These are phyloP conservation scores for Micractinium conductrix DNA, from an alignment of 139 green algal genomes.

Conservation along the genomic window DNA sequence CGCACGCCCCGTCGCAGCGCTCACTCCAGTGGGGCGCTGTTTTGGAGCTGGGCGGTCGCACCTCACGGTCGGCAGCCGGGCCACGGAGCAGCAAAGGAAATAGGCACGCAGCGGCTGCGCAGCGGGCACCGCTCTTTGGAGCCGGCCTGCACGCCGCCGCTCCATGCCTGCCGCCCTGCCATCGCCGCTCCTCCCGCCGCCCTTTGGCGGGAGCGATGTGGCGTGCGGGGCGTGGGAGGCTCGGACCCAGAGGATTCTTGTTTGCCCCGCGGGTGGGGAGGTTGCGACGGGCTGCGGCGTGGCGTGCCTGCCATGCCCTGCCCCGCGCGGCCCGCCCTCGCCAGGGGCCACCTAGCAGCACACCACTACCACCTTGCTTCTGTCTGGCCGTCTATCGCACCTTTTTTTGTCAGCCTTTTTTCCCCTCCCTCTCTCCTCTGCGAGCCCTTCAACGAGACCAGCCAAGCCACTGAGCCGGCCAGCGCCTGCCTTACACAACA, in stretches of 20 bases:
- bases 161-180: not conserved
- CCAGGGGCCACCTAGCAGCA: too few relatives aligned
- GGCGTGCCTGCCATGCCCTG: too few relatives aligned
- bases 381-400: too few relatives aligned
- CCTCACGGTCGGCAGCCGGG: too few relatives aligned
- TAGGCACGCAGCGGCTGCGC: not conserved
- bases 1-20: not conserved
- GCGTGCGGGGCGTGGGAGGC: not conserved
- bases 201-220: not conserved
- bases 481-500: too few relatives aligned
- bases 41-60: not conserved
- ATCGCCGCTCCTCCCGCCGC: not conserved
- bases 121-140: not conserved
- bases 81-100: constrained; percentile 14
- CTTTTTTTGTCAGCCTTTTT: too few relatives aligned
- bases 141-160: not conserved
- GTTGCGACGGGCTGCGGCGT: too few relatives aligned
- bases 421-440: too few relatives aligned
- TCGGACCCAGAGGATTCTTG: not conserved
- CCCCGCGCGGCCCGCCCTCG: too few relatives aligned
- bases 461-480: too few relatives aligned
- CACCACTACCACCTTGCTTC: too few relatives aligned
- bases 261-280: not conserved
- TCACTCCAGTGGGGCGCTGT: not conserved
- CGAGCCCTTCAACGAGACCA: too few relatives aligned